phyloP scores from a whole-genome alignment of 1,139 yeast species.

The Zygoascus meyerae region DNA sequence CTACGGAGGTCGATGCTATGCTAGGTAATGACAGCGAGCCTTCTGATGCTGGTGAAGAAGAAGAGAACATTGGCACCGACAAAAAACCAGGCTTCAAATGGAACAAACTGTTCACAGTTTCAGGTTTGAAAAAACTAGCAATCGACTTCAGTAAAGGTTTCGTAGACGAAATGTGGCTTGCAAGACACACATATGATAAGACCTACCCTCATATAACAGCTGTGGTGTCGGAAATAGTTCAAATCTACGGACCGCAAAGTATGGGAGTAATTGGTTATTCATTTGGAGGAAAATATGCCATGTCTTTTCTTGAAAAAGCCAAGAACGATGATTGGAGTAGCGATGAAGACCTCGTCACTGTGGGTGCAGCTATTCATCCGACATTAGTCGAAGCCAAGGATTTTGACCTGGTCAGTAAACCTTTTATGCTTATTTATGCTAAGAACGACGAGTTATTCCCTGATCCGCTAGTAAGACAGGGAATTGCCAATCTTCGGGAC shows the following conservation, averaged over 20 bases:
- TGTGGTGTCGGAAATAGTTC: constrained; percentile 33
- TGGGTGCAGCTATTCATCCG: constrained; percentile 35
- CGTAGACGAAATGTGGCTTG: constrained; percentile 38
- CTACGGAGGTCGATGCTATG: constrained; percentile 25
- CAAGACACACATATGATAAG: constrained; percentile 34
- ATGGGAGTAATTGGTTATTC: constrained; percentile 37
- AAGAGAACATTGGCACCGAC: not conserved
- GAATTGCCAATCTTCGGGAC: constrained; percentile 22
- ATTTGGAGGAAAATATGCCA: constrained; percentile 37
- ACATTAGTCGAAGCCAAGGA: constrained; percentile 32
- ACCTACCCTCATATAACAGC: constrained; percentile 29
- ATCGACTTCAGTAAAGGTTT: constrained; percentile 33
- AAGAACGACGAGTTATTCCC: constrained; percentile 31
- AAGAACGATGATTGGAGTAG: constrained; percentile 26
- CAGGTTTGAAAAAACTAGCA: constrained; percentile 31
- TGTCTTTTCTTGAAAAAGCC: constrained; percentile 26
- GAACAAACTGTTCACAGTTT: constrained; percentile 24
- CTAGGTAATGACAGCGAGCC: constrained; percentile 10
- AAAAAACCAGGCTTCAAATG: not conserved
- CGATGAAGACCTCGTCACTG: constrained; percentile 29
- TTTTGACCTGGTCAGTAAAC: constrained; percentile 27
- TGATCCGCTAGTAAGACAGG: constrained; percentile 20
- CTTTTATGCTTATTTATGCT: constrained; percentile 32
- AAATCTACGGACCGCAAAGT: constrained; percentile 31
- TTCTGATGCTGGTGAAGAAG: not conserved